Percentiles rank a stretch among this genome's conserved stretches.
phyloP scores from a whole-genome alignment of 1,284 basidiomycete genomes.

The Ganoderma sinense region DNA sequence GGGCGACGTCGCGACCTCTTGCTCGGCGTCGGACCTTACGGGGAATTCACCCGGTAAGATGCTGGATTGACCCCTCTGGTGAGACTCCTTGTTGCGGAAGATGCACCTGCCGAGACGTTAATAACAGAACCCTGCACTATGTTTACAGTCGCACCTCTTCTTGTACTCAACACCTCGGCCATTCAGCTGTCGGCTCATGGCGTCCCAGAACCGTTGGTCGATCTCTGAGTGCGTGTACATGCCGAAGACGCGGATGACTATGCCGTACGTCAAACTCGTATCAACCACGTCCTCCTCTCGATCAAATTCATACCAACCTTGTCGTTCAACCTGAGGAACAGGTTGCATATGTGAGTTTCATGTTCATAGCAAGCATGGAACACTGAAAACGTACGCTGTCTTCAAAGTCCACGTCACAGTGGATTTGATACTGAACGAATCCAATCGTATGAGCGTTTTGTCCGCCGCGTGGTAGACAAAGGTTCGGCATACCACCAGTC shows the following conservation, averaged over 20 bases:
- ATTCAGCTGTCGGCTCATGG: constrained; percentile 57
- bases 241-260: constrained; percentile 68
- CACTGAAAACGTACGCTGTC: constrained; percentile 47
- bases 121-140: background rate
- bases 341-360: background rate
- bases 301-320: constrained; percentile 47
- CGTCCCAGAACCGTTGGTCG: constrained; percentile 61
- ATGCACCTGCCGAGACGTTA: background rate
- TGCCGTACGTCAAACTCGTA: too few relatives aligned
- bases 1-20: background rate
- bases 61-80: background rate
- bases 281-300: background rate
- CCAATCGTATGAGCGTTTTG: background rate
- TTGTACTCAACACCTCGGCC: constrained; percentile 63
- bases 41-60: background rate
- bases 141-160: constrained; percentile 43
- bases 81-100: background rate
- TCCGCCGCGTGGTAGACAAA: background rate
- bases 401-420: constrained; percentile 60
- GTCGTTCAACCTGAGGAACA: constrained; percentile 50
- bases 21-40: constrained; percentile 26
- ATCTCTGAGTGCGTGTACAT: constrained; percentile 69
- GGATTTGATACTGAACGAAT: constrained; percentile 65
- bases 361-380: background rate
- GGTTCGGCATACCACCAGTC: constrained; percentile 57